Base-by-base conservation (phyloP, 768 basidiomycete species). In the Kondoa malvinella region DNA sequence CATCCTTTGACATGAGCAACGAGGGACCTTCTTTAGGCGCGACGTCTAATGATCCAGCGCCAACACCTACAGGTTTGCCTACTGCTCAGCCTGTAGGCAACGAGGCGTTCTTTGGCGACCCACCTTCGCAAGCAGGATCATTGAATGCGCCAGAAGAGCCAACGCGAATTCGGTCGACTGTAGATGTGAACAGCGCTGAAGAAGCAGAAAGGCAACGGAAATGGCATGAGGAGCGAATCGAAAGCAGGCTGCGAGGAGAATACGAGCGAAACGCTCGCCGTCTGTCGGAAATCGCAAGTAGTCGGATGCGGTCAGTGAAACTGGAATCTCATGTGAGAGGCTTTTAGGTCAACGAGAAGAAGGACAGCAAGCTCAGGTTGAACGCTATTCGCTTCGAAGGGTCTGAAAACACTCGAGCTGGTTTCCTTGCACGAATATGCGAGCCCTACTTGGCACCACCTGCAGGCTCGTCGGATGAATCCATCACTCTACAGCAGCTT, bases 341-440 rank as follows among this genome's bases (percentile, higher is more conserved):
- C 21, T 12, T 8, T 14, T 67, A 91, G 89, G 82, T 90, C 30
- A 81, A 84, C 69, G 79, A 78, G 25, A 90, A 87, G 73, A 77
- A 88, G 61, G 79, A 84, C 17, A 81, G 85, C 0, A 85, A 85
- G 0, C 77, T 88, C 62, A 80, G 81, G 50, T 81, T 99, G 62
- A 83, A 85, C 16, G 81, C 87, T 1, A 85, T 99, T 21, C 87
- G 87, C 69, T 82, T 97, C 16, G 83, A 87, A 71, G 91, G 91
- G 66, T 85, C 89, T 1, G 76, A 78, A 1, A 77, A 81, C 31
- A 95, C 92, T 0, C 83, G 92, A 17, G 78, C 82, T 32, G 83
- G 87, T 0, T 96, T 96, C 79, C 83, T 99, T 34, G 81, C 79
- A n/a, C 86, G 82, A 65, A 79, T 96, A 71, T 81, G 95, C 65